Base-by-base conservation (phyloP, 345 rosid species). In the Atalantia buxifolia region DNA sequence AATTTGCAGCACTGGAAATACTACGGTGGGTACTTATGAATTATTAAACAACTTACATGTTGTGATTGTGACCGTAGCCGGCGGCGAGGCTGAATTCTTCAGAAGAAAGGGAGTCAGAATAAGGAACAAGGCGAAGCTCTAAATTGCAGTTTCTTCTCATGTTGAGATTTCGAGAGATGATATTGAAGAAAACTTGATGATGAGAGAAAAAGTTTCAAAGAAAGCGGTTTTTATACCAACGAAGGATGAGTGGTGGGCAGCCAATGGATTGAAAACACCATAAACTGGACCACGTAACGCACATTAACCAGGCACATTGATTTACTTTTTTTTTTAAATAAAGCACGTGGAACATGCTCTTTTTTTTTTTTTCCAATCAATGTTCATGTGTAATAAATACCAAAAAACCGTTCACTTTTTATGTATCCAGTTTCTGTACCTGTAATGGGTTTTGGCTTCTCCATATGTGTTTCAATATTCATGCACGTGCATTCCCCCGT, bases 61-160 rank as follows among this genome's bases (percentile, higher is more conserved):
- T 4, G 42, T 30, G 63, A 35, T 74, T 4, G 40, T 30, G 64
- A 35, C 6, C 78, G 66, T 28, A 66, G 59, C 31, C 31, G 66
- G 45, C 35, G 73, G 30, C 33, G 4, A 55, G 66, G 83, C 36
- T 40, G 42, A 31, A 31, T 36, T 79, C 82, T 22, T 79, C 14
- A 53, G 64, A 5, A 9, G 74, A 16, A 56, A 27, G 19, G 21
- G 76, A 13, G 57, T 16, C 56, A 0, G 74, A n/a, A 19, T 75
- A 62, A 22, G 89, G 84, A 24, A 80, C 75, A 10, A 84, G 90
- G 19, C 83, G 81, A 74, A 88, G 90, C 71, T 85, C 83, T 76
- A 87, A 76, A 74, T 84, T 87, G 86, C 88, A 81, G 79, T 80
- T 88, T 25, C 86, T 85, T 69, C 80, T 86, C 88, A 80, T 88